Conservation (phyloP, 208 protist genomes). For the Acanthamoeba royreba region DNA sequence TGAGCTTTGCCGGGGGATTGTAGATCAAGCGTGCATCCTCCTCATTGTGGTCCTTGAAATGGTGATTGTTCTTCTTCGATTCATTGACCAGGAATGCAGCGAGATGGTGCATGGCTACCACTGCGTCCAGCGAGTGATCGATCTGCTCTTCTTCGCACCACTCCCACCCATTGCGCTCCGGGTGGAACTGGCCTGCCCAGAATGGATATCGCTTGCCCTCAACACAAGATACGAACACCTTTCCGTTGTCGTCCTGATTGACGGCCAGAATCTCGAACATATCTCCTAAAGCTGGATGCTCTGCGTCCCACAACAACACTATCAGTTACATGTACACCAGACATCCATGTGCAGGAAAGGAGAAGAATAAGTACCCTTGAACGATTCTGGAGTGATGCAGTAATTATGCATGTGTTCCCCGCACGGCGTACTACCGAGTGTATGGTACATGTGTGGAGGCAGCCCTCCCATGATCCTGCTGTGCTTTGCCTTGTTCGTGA, state of each 20-base stretch:
- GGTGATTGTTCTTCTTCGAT: constrained; percentile 60
- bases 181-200: constrained; percentile 71
- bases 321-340: no score
- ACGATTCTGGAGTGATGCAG: constrained; percentile 50
- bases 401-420: constrained; percentile 69
- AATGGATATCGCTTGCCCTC: constrained; percentile 71
- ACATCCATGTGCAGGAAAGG: no score
- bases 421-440: not conserved
- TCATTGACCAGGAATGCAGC: constrained; percentile 69
- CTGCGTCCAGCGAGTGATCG: constrained; percentile 60
- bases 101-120: constrained; percentile 61
- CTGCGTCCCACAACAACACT: not conserved
- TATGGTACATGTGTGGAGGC: not conserved
- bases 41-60: not conserved
- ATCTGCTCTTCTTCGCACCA: constrained; percentile 62
- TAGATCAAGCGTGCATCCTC: constrained; percentile 47
- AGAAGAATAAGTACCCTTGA: not conserved
- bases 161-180: constrained; percentile 67
- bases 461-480: not conserved
- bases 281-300: not conserved
- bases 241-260: constrained; percentile 64
- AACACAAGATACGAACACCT: constrained; percentile 63
- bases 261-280: constrained; percentile 64
- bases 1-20: not conserved
- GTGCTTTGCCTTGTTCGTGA: not conserved